These are phyloP conservation scores for Agapanthus africanus DNA, from an alignment of 106 monocot genomes.

Conservation along the genomic window DNA sequence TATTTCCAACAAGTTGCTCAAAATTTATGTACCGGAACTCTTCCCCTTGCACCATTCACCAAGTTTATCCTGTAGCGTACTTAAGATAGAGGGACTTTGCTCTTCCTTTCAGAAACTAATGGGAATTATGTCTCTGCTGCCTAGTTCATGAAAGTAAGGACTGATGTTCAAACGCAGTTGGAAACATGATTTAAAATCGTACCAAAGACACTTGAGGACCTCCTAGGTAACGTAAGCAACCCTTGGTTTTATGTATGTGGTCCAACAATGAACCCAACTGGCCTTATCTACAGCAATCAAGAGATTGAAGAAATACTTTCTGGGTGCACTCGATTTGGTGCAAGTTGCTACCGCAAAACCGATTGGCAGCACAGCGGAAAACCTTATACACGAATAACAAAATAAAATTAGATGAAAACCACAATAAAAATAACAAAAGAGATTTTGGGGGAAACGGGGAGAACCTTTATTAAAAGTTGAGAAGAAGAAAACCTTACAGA, in stretches of 20 bases:
- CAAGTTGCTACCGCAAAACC: too few relatives aligned
- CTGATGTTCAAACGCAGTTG: conserved; percentile 31
- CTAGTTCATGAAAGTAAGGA: conserved; percentile 72
- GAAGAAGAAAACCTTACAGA: too few relatives aligned
- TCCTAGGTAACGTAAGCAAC: conserved; percentile 34
- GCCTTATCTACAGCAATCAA: conserved; percentile 58
- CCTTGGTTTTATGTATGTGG: conserved; percentile 90
- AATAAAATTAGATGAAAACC: too few relatives aligned
- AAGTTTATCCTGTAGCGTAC: conserved; percentile 64
- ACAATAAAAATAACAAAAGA: too few relatives aligned
- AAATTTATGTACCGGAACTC: conserved; percentile 60
- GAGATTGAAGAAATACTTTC: conserved; percentile 61
- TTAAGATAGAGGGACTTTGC: conserved; percentile 58
- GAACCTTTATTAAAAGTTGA: too few relatives aligned
- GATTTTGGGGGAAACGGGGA: too few relatives aligned
- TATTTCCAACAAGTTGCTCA: conserved; percentile 17
- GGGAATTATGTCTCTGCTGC: conserved; percentile 79
- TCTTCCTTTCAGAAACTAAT: conserved; percentile 74
- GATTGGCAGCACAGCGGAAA: too few relatives aligned
- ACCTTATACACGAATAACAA: too few relatives aligned
- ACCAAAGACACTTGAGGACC: conserved; percentile 30
- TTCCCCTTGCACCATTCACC: conserved; percentile 50
- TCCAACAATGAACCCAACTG: conserved; percentile 74
- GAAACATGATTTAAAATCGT: conserved; percentile 57
- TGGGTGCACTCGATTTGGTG: too few relatives aligned